Conservation (phyloP, 2,329 filamentous ascomycete genomes). For the Pestalotiopsis fici region DNA sequence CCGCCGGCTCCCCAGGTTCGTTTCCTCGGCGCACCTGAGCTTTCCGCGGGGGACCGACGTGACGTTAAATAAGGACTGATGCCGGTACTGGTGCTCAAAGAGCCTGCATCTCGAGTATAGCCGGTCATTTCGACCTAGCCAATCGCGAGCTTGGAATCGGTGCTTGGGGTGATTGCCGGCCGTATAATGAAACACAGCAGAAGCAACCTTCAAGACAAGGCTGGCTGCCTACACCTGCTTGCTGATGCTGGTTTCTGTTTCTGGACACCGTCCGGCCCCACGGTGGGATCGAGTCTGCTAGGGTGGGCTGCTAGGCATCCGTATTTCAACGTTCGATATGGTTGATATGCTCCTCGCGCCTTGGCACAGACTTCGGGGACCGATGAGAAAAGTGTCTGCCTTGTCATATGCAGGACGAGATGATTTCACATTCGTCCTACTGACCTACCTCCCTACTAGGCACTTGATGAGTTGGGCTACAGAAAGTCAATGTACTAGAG, state of each 20-base stretch:
- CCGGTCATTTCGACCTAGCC: background rate
- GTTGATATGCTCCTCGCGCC: background rate
- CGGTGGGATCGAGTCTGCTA: background rate
- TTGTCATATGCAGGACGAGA: background rate
- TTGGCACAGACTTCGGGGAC: background rate
- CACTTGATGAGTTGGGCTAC: no score
- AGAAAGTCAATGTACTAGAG: no score
- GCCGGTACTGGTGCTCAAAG: constrained; percentile 9
- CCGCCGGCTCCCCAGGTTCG: constrained; percentile 3
- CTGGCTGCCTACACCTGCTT: background rate
- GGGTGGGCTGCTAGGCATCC: no score
- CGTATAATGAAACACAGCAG: background rate
- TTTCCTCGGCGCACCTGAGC: constrained; percentile 1
- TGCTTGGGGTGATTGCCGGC: background rate
- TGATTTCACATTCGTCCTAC: background rate
- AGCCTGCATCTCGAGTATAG: background rate
- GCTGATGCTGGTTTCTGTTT: background rate
- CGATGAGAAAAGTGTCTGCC: background rate
- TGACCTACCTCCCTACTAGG: no score
- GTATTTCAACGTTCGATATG: background rate
- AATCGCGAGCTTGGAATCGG: background rate
- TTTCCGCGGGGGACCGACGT: background rate
- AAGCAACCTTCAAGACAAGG: background rate
- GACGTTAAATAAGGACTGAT: background rate
- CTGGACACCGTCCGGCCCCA: background rate